These are phyloP conservation scores for Xylariales sp. DNA, from an alignment of 2,329 filamentous ascomycete genomes.

Conservation along the genomic window DNA sequence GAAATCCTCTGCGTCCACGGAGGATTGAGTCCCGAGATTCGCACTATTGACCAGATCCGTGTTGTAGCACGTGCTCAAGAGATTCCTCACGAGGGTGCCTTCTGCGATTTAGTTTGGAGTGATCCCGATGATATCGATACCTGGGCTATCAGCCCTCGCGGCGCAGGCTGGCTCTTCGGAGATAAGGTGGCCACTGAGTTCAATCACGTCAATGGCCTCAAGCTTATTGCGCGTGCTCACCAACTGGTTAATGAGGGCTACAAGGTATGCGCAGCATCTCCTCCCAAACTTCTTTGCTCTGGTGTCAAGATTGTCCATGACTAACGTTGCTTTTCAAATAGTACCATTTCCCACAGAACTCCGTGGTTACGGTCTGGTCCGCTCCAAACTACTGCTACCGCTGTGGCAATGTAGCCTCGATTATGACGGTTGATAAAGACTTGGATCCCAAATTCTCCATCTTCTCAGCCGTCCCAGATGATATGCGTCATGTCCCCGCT, in stretches of 20 bases:
- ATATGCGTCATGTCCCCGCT: constrained; percentile 74
- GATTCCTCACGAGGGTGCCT: constrained; percentile 96
- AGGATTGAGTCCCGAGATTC: constrained; percentile 82
- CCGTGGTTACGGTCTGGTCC: constrained; percentile 97
- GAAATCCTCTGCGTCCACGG: constrained; percentile 98
- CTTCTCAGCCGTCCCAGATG: constrained; percentile 84
- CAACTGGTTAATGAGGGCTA: constrained; percentile 98
- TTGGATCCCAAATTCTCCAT: constrained; percentile 89
- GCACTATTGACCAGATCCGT: constrained; percentile 98
- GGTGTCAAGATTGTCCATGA: too few species aligned
- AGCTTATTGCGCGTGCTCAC: constrained; percentile 93
- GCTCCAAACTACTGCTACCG: constrained; percentile 94
- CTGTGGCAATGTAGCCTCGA: constrained; percentile 94
- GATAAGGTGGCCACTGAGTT: constrained; percentile 98
- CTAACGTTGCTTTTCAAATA: constrained; percentile 27
- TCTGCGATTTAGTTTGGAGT: constrained; percentile 97
- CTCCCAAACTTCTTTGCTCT: not conserved
- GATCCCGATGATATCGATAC: constrained; percentile 97
- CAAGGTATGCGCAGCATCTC: constrained; percentile 58
- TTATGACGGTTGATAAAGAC: constrained; percentile 85
- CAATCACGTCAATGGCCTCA: constrained; percentile 93
- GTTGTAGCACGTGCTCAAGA: constrained; percentile 97
- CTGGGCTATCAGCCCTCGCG: constrained; percentile 89
- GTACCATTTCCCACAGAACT: constrained; percentile 94
- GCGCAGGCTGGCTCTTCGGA: constrained; percentile 96